Conservation (phyloP, 495 filamentous ascomycete genomes). For the Tetracladium marchalianum region DNA sequence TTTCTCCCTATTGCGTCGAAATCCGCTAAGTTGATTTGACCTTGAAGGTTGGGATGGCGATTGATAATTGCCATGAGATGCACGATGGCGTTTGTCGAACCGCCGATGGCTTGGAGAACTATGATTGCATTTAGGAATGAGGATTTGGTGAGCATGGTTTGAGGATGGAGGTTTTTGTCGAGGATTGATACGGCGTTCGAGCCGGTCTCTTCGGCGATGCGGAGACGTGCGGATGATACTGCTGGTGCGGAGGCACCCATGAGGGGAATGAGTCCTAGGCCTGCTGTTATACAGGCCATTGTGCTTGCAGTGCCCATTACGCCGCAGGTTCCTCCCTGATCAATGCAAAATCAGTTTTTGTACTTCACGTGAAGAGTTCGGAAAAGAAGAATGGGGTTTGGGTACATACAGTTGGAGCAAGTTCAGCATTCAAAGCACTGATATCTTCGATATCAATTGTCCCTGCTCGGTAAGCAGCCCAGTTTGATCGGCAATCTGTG, state of each 20-base stretch:
- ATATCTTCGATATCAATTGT: conserved; percentile 58
- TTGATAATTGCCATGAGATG: conserved; percentile 57
- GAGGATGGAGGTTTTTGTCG: conserved; percentile 32
- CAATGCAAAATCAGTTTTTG: background rate
- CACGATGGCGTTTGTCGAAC: conserved; percentile 58
- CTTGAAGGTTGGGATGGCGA: conserved; percentile 44
- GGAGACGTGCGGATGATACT: conserved; percentile 51
- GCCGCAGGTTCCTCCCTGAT: conserved; percentile 53
- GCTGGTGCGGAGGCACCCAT: conserved; percentile 52
- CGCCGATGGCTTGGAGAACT: conserved; percentile 60
- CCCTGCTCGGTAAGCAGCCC: conserved; percentile 52
- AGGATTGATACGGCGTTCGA: conserved; percentile 42
- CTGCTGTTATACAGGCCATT: conserved; percentile 57
- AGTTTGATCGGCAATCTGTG: conserved; percentile 58
- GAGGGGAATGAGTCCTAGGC: conserved; percentile 54
- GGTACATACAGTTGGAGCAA: conserved; percentile 48
- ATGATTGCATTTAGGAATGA: conserved; percentile 60
- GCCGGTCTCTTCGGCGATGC: conserved; percentile 56
- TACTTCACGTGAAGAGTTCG: too few relatives aligned
- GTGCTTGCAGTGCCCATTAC: conserved; percentile 64
- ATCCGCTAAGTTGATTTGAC: conserved; percentile 43
- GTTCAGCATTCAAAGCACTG: conserved; percentile 52
- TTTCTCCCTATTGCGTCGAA: conserved; percentile 50
- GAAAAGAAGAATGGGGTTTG: background rate
- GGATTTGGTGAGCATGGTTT: conserved; percentile 44